Conservation (phyloP, 805 yeast species). For the Ogataea philodendri region DNA sequence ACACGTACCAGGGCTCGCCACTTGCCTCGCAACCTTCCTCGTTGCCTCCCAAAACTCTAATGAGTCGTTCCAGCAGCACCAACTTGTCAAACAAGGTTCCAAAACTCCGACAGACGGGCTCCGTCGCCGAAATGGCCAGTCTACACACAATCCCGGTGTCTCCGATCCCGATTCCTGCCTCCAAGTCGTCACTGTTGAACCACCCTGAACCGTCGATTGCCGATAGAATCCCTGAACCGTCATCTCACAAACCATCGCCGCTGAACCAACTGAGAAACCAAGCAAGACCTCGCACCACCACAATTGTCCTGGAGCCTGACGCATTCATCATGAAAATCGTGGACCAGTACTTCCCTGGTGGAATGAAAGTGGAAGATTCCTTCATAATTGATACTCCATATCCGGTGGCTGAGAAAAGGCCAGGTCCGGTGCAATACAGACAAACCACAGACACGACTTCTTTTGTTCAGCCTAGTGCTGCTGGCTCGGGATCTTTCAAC, state of each 20-base stretch:
- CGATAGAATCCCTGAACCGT: constrained; percentile 11
- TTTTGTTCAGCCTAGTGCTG: constrained; percentile 2
- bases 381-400: constrained; percentile 52
- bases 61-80: constrained; percentile 6
- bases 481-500: constrained; percentile 7
- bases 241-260: constrained; percentile 3
- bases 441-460: constrained; percentile 1
- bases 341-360: constrained; percentile 61
- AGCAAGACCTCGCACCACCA: constrained; percentile 1
- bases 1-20: constrained; percentile 7
- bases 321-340: constrained; percentile 54
- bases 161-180: constrained; percentile 29
- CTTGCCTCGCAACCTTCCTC: constrained; percentile 6
- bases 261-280: neutral
- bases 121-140: neutral
- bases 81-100: constrained; percentile 6
- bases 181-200: constrained; percentile 24
- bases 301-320: constrained; percentile 53
- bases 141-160: constrained; percentile 23
- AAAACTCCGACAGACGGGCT: constrained; percentile 4
- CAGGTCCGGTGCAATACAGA: neutral
- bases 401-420: constrained; percentile 13
- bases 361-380: constrained; percentile 67
- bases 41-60: constrained; percentile 6
- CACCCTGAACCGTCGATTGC: constrained; percentile 8